Evolutionary conservation across 2,329 filamentous ascomycete species (phyloP).

Genomic region (Rhinocladiella similis): DNA sequence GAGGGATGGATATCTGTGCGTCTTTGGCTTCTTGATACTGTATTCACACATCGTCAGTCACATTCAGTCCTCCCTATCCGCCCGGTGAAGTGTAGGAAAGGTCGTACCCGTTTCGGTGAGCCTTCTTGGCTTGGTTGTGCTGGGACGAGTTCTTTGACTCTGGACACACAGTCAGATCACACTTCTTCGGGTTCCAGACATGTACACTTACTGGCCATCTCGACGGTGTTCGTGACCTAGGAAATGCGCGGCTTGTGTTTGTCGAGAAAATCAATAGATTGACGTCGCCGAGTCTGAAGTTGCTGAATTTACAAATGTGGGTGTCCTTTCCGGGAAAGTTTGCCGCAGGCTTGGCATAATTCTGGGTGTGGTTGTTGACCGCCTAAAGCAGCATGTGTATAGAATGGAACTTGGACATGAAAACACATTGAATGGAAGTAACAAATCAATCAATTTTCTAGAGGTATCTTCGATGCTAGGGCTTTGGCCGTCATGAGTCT

Average conservation of each 20-base stretch:
- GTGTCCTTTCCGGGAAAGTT: slow-evolving; percentile 1
- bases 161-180: slow-evolving; percentile 41
- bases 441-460: neutral
- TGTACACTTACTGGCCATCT: slow-evolving; percentile 31
- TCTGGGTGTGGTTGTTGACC: too few relatives aligned
- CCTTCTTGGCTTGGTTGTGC: slow-evolving; percentile 98
- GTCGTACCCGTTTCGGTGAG: slow-evolving; percentile 96
- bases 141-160: slow-evolving; percentile 99
- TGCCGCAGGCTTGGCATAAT: slow-evolving; percentile 1
- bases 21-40: slow-evolving; percentile 99
- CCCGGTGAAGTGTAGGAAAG: neutral
- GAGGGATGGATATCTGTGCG: slow-evolving; percentile 95
- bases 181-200: neutral
- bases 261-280: neutral
- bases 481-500: neutral
- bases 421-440: neutral
- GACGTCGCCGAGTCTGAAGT: slow-evolving; percentile 5
- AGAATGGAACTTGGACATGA: too few relatives aligned
- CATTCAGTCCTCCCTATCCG: neutral
- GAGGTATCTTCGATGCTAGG: neutral
- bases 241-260: slow-evolving; percentile 8
- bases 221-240: slow-evolving; percentile 19
- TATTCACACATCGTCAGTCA: slow-evolving; percentile 19
- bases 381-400: neutral
- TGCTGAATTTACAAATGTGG: slow-evolving; percentile 17